phyloP scores from a whole-genome alignment of 192 early-diverging fungal genomes.

The Coemansia sp. region DNA sequence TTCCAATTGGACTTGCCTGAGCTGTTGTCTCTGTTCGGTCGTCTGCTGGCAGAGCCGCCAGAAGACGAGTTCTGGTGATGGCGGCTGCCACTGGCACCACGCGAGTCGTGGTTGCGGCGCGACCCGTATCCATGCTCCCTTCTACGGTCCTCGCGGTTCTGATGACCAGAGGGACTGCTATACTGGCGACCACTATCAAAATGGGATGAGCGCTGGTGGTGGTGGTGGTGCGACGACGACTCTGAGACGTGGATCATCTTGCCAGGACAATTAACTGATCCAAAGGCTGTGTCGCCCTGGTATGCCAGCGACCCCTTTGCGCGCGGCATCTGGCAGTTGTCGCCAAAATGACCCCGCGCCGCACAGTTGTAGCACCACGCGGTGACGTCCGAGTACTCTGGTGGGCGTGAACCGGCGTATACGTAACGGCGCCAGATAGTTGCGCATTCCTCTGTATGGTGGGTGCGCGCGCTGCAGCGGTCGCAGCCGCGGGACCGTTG shows the following conservation, averaged over 20 bases:
- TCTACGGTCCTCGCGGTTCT: constrained; percentile 18
- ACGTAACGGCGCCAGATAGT: constrained; percentile 53
- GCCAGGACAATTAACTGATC: constrained; percentile 31
- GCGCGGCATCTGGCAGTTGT: constrained; percentile 25
- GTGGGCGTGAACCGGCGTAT: constrained; percentile 12
- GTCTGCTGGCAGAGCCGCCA: neutral
- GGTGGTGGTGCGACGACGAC: too few relatives aligned
- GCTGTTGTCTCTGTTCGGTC: neutral
- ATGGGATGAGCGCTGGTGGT: neutral
- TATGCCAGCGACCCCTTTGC: constrained; percentile 16
- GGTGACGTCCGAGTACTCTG: constrained; percentile 23
- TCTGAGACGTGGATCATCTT: constrained; percentile 9
- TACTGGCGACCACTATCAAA: neutral
- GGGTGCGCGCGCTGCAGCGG: constrained; percentile 24
- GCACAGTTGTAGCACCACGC: constrained; percentile 56
- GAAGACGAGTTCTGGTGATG: constrained; percentile 1
- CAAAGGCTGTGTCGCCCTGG: constrained; percentile 32
- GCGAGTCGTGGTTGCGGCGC: constrained; percentile 8
- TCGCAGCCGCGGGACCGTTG: constrained; percentile 10
- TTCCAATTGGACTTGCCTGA: neutral
- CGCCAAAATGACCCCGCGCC: constrained; percentile 43
- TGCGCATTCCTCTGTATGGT: constrained; percentile 50
- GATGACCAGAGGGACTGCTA: neutral
- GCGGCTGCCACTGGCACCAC: neutral
- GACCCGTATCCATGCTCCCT: constrained; percentile 9